Percentiles rank a stretch among this genome's conserved stretches.
Evolutionary conservation across 331 rosid genomes (phyloP).

Genomic region (Dryas integrifolia): DNA sequence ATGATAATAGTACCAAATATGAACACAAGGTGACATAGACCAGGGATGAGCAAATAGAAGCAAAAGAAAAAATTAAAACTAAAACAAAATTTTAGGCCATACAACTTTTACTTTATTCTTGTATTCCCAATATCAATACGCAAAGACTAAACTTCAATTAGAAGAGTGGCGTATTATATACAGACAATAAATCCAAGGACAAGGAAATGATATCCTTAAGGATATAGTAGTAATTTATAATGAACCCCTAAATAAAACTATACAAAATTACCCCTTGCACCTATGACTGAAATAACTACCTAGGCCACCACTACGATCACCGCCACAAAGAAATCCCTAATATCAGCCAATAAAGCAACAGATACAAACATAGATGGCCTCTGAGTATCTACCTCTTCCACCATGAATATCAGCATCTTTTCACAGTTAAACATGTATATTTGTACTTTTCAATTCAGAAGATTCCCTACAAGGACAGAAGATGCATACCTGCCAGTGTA

Average conservation of each 20-base stretch:
- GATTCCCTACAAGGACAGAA: neutral
- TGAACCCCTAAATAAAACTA: neutral
- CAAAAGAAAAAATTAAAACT: no score
- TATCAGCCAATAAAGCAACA: neutral
- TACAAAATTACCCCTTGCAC: neutral
- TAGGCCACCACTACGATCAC: neutral
- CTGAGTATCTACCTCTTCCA: neutral
- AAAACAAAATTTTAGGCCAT: neutral
- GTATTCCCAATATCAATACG: neutral
- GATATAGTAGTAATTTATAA: neutral
- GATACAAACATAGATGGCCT: neutral
- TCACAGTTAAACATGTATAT: neutral
- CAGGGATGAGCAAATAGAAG: neutral
- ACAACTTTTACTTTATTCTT: neutral
- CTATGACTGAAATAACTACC: neutral
- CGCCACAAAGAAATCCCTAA: neutral
- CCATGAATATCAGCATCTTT: neutral
- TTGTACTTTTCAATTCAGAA: constrained; percentile 4
- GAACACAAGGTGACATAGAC: constrained; percentile 2
- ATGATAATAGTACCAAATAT: neutral
- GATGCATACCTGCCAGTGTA: constrained; percentile 74
- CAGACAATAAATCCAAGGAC: neutral
- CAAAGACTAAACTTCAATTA: neutral
- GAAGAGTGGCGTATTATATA: neutral
- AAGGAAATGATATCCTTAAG: no score